Conservation (phyloP, 768 basidiomycete species). For the Tulasnella calospora region DNA sequence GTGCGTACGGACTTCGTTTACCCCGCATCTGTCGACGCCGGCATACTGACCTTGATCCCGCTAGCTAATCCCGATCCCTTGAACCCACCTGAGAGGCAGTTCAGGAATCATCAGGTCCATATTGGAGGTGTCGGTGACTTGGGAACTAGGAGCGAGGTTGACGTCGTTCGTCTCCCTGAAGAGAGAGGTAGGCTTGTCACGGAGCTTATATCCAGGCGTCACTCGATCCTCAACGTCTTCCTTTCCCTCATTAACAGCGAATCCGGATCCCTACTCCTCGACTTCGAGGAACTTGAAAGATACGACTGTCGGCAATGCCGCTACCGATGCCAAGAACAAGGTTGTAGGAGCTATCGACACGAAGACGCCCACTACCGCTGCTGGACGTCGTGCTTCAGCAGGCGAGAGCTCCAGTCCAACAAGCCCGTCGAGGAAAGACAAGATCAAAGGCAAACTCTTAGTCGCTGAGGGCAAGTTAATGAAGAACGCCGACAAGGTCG, state of each 20-base stretch:
- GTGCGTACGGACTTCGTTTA: background rate
- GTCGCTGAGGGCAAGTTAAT: conserved; percentile 5
- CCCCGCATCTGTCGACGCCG: background rate
- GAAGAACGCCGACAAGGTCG: conserved; percentile 10
- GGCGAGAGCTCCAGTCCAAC: background rate
- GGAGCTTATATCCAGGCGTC: background rate
- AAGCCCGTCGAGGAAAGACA: conserved; percentile 18
- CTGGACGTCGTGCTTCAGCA: background rate
- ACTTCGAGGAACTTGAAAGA: background rate
- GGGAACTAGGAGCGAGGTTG: conserved; percentile 10
- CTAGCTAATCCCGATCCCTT: background rate
- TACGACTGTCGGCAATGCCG: background rate
- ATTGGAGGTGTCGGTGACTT: conserved; percentile 22
- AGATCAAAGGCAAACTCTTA: conserved; percentile 20
- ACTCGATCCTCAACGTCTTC: background rate
- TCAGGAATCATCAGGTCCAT: background rate
- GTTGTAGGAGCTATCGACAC: background rate
- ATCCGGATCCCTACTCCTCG: background rate
- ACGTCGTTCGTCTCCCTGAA: conserved; percentile 17
- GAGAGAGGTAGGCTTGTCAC: background rate
- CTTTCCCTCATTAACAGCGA: background rate
- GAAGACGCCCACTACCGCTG: background rate
- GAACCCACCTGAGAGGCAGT: background rate
- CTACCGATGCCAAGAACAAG: background rate
- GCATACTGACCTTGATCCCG: background rate